These are phyloP conservation scores for Pestalotiopsis sp. DNA, from an alignment of 2,329 filamentous ascomycete species.

Conservation along the genomic window DNA sequence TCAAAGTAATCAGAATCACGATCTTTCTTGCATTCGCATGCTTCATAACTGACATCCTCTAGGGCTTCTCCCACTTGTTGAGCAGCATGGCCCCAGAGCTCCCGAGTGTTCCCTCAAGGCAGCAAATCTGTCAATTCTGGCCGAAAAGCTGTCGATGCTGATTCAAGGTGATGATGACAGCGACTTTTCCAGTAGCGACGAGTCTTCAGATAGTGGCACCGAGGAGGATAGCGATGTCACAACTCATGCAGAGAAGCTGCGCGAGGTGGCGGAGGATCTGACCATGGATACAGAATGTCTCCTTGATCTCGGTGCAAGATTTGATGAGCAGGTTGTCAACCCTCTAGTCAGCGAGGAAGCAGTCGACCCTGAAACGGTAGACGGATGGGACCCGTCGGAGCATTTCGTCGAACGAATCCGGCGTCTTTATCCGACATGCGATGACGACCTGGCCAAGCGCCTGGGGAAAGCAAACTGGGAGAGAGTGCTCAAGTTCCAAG, in stretches of 20 bases:
- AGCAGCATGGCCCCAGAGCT: background rate
- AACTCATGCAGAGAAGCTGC: background rate
- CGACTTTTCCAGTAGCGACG: slow-evolving; percentile 1
- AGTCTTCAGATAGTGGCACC: background rate
- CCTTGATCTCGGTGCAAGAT: slow-evolving; percentile 16
- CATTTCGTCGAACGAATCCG: background rate
- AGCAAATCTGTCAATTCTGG: background rate
- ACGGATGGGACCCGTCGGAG: background rate
- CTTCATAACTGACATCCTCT: background rate
- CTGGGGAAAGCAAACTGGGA: background rate
- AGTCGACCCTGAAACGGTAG: slow-evolving; percentile 10
- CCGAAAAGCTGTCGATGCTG: background rate
- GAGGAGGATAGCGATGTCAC: background rate
- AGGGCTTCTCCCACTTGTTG: background rate
- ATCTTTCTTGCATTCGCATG: background rate
- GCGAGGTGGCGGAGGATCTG: slow-evolving; percentile 18
- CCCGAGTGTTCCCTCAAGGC: background rate
- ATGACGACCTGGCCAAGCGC: background rate
- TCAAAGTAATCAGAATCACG: background rate
- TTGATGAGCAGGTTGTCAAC: slow-evolving; percentile 15
- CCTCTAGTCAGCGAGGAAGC: slow-evolving; percentile 12
- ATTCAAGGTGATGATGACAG: background rate
- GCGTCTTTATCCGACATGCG: background rate
- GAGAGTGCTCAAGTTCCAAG: background rate
- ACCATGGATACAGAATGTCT: slow-evolving; percentile 18